Conservation (phyloP, 169 alveolate species). For the Theileria equi region DNA sequence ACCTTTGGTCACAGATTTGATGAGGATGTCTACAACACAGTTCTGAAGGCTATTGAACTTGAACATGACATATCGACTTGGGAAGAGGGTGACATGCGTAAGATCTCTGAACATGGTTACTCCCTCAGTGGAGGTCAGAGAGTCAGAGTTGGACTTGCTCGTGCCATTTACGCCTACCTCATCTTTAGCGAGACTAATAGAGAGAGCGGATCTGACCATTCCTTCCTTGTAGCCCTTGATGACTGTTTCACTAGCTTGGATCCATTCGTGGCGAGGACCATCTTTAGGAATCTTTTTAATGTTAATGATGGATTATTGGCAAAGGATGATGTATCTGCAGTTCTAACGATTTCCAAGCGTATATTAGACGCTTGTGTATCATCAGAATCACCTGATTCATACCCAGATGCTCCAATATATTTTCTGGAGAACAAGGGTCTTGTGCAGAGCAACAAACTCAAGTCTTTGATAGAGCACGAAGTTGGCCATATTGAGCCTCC, state of each 20-base stretch:
- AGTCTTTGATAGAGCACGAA: neutral
- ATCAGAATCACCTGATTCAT: neutral
- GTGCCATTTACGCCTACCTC: constrained; percentile 83
- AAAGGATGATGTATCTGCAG: constrained; percentile 36
- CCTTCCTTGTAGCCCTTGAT: constrained; percentile 66
- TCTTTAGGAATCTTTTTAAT: constrained; percentile 67
- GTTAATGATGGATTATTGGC: constrained; percentile 26
- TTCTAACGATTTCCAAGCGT: constrained; percentile 17
- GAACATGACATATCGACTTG: constrained; percentile 38
- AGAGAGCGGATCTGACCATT: constrained; percentile 1
- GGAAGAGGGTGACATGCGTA: constrained; percentile 54
- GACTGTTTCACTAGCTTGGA: constrained; percentile 66
- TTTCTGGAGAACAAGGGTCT: neutral
- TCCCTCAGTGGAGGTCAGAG: constrained; percentile 89
- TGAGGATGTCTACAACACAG: constrained; percentile 34
- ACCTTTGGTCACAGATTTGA: constrained; percentile 35
- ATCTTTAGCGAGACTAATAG: constrained; percentile 51
- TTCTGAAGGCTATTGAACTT: constrained; percentile 23
- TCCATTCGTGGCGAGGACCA: constrained; percentile 57
- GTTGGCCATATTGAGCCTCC: too few relatives aligned
- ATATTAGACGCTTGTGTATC: constrained; percentile 8
- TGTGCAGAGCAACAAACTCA: neutral
- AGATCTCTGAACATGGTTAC: constrained; percentile 39
- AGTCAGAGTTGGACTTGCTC: constrained; percentile 88
- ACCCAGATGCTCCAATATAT: neutral